Evolutionary conservation across 2,329 filamentous ascomycete genomes (phyloP), one percentile per base, ranked within the genome.

Genomic region (Claviceps digitariae): DNA sequence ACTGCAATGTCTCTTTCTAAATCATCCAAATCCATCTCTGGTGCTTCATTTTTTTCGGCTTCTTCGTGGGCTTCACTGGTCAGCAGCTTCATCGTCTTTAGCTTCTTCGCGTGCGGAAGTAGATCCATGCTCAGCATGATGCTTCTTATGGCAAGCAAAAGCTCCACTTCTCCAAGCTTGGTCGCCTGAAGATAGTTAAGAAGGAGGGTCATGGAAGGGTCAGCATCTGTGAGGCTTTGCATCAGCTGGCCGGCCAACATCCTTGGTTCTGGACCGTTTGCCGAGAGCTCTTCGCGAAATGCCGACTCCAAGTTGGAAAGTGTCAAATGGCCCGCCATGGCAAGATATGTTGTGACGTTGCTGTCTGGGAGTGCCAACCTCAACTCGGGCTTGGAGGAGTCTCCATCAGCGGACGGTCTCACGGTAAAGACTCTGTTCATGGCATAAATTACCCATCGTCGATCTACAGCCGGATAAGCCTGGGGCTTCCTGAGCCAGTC

Each of bases 121-220:
- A 82, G 65, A 56, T 84, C 83, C 43, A 90, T 75, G 59, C 82
- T 89, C 48, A 79, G 75, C 72, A 90, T 84, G 17, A 90, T 71
- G 2, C 78, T 69, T 52, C 81, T 77, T 51, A 90, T 77, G 4
- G 82, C 78, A 53, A 83, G 71, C 2, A 88, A 74, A 6, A 90
- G 72, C 63, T 90, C 86, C 3, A 75, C 69, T 43, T 84, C 73
- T 3, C 81, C 79, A 20, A 89, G 74, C 60, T 81, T 79, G 8
- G 84, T 85, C 6, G 77, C 75, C 41, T 79, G 78, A 7, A 90
- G 71, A 55, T 87, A 80, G 53, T 76, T 77, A 45, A 83, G 74
- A 41, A 90, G 72, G 2, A 88, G 70, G 50, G 82, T 78, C 64
- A 88, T 76, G 36, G 82, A 81, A 2, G 81, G 78, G 60, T 90